Evolutionary conservation across 441 rosid species (phyloP), one percentile per base, ranked within the genome.

Genomic region (Syzygium malaccense): DNA sequence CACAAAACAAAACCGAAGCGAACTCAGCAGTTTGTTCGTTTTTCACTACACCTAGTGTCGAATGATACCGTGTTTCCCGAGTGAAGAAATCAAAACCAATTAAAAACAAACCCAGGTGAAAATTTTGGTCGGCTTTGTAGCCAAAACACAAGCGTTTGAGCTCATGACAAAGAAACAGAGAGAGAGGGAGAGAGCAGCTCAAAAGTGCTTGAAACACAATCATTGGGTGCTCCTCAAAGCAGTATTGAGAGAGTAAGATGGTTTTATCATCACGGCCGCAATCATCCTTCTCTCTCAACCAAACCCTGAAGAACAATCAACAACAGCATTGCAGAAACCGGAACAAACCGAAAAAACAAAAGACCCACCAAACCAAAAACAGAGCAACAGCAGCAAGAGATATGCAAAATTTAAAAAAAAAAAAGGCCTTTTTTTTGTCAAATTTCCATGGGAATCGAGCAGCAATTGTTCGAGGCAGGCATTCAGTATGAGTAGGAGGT

Each of bases 401-500:
- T 1, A 30, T 7, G 45, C 45, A 14, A 64, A 1, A 62, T 17
- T 28, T 0, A 2, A 11, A 14, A 26, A 6, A 28, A 14, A 62
- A 14, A n/a, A 15, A n/a, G 3, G 4, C 11, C 12, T 14, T 64
- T 15, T 14, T n/a, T 15, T 60, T 14, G 4, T 28, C 4, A 28
- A 60, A 60, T 60, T n/a, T n/a, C 30, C 71, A 3, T 6, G 13
- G 71, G 71, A 14, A 7, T n/a, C 71, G 14, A 62, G 10, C 71
- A 33, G 33, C 71, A n/a, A 62, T 66, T 41, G n/a, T 37, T 75
- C 45, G 9, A 75, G 1, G 51, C 19, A 68, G 91, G 87, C 94
- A 92, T 87, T 95, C 95, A 95, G 97, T 92, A 94, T 94, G 96
- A 94, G 96, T 94, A 94, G 96, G 95, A 95, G 96, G 95, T 93